Base-by-base conservation (phyloP, 495 filamentous ascomycete genomes). In the Corynascus novoguineensis region DNA sequence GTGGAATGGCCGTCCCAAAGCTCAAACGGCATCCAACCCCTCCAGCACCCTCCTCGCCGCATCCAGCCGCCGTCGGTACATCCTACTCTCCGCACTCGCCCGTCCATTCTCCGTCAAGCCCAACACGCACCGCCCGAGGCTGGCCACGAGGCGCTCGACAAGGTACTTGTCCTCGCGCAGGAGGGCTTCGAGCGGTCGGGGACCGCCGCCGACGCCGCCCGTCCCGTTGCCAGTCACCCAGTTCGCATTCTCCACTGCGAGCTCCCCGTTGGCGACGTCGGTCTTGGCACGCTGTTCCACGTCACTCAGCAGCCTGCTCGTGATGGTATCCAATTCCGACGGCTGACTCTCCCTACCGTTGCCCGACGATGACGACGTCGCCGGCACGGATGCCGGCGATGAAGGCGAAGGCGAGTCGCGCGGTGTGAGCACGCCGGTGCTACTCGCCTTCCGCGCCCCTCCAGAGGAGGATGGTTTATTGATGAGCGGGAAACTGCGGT, bases 101-200 rank as follows among this genome's bases (percentile, higher is more conserved):
- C 80, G 76, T 5, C 76, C 76, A 10, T 74, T 79, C 55, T 84
- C 82, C 53, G 88, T 83, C 52, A 96, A 68, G 24, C 83, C 82
- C 46, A 81, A 67, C 71, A 92, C 67, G 81, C 87, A 81, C 64
- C 82, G 80, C 7, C 86, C 83, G 17, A 96, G 73, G 54, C 84
- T 88, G n/a, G 81, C 78, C 10, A 92, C 84, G 5, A 96, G 72
- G 47, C 81, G 74, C 63, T 91, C 87, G n/a, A 92, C 79, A 14
- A 92, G 79, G 54, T 85, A 81, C 60, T 85, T 84, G 60, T 92
- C 88, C 44, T 88, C 83, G 37, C 82, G 78, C 45, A 81, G 79
- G 35, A 89, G 60, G 72, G 79, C 66, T 69, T 82, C 55, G 60
- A 80, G 66, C 29, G 73, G 63, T 6, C 64, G 53, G 60, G 12